phyloP scores from a whole-genome alignment of 495 filamentous ascomycete genomes.

The Clavariopsis aquatica region DNA sequence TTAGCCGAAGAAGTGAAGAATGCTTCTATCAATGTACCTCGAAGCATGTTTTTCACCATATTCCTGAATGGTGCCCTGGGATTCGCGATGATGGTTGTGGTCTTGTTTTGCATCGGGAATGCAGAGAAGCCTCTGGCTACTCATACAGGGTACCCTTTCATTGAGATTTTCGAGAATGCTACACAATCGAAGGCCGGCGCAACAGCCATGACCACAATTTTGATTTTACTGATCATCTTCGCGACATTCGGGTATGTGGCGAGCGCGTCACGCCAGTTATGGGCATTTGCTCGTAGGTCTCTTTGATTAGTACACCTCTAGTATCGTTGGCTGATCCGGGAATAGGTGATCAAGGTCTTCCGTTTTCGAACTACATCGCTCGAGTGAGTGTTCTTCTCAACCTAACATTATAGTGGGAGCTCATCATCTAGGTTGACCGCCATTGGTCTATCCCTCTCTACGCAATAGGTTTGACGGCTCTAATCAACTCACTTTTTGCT shows the following conservation, averaged over 20 bases:
- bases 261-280: slow-evolving; percentile 31
- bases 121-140: slow-evolving; percentile 20
- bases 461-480: slow-evolving; percentile 25
- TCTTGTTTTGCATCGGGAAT: slow-evolving; percentile 34
- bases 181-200: slow-evolving; percentile 5
- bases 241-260: slow-evolving; percentile 34
- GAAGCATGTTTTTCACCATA: slow-evolving; percentile 33
- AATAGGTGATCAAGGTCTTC: slow-evolving; percentile 31
- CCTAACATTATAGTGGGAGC: neutral
- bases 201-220: slow-evolving; percentile 31
- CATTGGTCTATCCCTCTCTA: slow-evolving; percentile 28
- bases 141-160: slow-evolving; percentile 29
- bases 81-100: slow-evolving; percentile 34
- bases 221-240: slow-evolving; percentile 36
- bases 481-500: slow-evolving; percentile 28
- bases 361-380: slow-evolving; percentile 13
- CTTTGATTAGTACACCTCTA: slow-evolving; percentile 54
- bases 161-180: slow-evolving; percentile 35
- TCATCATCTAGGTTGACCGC: slow-evolving; percentile 8
- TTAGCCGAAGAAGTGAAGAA: slow-evolving; percentile 38
- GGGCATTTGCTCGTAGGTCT: slow-evolving; percentile 47
- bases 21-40: slow-evolving; percentile 35
- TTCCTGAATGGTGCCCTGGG: slow-evolving; percentile 36
- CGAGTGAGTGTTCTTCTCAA: neutral
- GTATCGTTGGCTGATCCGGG: slow-evolving; percentile 45